A percentile compares a stretch with the other conserved stretches of the same genome.
phyloP scores from a whole-genome alignment of 1,139 yeast species.

The Suhomyces anneliseae region DNA sequence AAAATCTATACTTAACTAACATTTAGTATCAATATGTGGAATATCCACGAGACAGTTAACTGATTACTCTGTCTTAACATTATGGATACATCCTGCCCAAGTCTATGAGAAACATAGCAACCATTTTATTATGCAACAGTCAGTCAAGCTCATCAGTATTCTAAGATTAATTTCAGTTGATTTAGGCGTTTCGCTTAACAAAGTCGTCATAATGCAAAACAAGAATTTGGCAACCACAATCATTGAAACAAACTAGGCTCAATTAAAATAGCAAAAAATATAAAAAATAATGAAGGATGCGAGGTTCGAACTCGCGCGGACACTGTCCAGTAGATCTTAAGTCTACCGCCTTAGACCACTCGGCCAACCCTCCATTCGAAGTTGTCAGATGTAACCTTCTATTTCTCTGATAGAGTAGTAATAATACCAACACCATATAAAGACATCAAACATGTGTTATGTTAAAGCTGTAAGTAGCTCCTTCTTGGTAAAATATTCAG shows the following conservation, averaged over 20 bases:
- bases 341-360: slow-evolving; percentile 56
- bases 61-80: slow-evolving; percentile 1
- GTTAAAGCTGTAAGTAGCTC: too few relatives aligned
- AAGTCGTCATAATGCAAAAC: slow-evolving; percentile 3
- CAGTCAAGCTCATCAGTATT: not conserved
- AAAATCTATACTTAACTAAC: slow-evolving; percentile 3
- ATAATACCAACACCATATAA: too few relatives aligned
- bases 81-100: slow-evolving; percentile 8
- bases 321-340: slow-evolving; percentile 52
- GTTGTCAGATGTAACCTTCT: not conserved
- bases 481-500: too few relatives aligned
- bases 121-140: not conserved
- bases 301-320: slow-evolving; percentile 90
- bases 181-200: not conserved
- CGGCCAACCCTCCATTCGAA: slow-evolving; percentile 47
- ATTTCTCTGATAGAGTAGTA: not conserved
- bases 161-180: not conserved
- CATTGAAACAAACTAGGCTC: not conserved
- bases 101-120: not conserved
- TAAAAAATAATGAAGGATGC: slow-evolving; percentile 67
- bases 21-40: slow-evolving; percentile 10
- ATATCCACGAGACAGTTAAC: slow-evolving; percentile 2
- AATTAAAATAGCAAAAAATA: not conserved
- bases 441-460: too few relatives aligned
- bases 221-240: not conserved